Evolutionary conservation across 108 stramenopile species (phyloP).

Genomic region (Skeletonema menzelii): DNA sequence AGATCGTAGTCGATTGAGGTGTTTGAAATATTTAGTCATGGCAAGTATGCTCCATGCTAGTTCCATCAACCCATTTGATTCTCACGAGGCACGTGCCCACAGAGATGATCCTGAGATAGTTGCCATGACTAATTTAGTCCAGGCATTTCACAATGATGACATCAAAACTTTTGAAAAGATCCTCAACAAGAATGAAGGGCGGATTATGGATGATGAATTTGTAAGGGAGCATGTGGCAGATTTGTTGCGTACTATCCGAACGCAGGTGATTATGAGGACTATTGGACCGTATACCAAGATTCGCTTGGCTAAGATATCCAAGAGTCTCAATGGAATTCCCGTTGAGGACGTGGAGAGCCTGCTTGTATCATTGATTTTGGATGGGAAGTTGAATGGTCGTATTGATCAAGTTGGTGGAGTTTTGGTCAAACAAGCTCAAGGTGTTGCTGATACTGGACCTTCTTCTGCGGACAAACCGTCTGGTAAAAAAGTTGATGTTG

Average conservation of each 20-base stretch:
- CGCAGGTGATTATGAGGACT: conserved; percentile 80
- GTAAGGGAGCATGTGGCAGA: conserved; percentile 87
- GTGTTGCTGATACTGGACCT: conserved; percentile 1
- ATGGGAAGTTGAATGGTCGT: conserved; percentile 77
- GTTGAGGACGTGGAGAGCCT: conserved; percentile 85
- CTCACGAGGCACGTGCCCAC: conserved; percentile 92
- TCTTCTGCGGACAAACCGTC: neutral
- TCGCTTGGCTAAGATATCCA: conserved; percentile 71
- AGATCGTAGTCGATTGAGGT: conserved; percentile 80
- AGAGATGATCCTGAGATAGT: conserved; percentile 93
- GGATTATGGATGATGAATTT: conserved; percentile 94
- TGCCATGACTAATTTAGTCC: conserved; percentile 92
- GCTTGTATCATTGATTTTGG: conserved; percentile 83
- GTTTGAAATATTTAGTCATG: conserved; percentile 93
- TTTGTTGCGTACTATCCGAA: conserved; percentile 88
- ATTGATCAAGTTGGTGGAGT: conserved; percentile 83
- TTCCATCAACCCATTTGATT: conserved; percentile 93
- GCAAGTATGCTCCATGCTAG: conserved; percentile 90
- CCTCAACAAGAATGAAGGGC: conserved; percentile 72
- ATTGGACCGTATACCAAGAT: conserved; percentile 90
- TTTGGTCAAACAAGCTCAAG: conserved; percentile 36
- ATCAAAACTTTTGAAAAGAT: conserved; percentile 80
- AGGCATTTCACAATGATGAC: conserved; percentile 88
- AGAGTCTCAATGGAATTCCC: conserved; percentile 87
- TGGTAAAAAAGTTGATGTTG: neutral